phyloP scores from a whole-genome alignment of 1,284 basidiomycete species.

The Meira miltonrushii region DNA sequence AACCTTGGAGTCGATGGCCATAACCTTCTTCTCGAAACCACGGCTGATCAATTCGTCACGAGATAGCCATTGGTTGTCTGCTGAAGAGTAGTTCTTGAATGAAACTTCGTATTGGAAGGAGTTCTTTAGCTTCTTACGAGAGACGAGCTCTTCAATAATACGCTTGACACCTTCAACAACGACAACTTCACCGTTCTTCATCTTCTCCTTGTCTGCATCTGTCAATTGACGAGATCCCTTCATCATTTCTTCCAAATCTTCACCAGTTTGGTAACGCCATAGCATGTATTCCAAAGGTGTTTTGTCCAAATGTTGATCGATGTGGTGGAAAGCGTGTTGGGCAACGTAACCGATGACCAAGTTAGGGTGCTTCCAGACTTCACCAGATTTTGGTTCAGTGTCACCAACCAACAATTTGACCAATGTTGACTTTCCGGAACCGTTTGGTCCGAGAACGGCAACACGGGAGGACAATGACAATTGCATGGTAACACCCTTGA shows the following conservation, averaged over 20 bases:
- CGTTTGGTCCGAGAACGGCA: conserved; percentile 52
- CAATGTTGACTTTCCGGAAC: conserved; percentile 52
- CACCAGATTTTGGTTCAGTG: conserved; percentile 50
- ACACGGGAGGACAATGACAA: conserved; percentile 53
- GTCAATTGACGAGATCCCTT: conserved; percentile 43
- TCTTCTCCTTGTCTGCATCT: conserved; percentile 40
- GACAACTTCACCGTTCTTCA: conserved; percentile 52
- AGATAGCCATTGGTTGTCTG: conserved; percentile 51
- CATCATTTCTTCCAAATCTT: conserved; percentile 52
- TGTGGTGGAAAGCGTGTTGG: conserved; percentile 54
- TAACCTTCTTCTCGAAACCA: conserved; percentile 49
- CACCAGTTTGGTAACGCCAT: conserved; percentile 53
- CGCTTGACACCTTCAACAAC: conserved; percentile 52
- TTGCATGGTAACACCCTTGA: conserved; percentile 51
- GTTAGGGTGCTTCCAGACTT: conserved; percentile 53
- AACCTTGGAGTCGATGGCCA: conserved; percentile 47
- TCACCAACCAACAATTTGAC: conserved; percentile 53
- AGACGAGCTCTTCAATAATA: conserved; percentile 49
- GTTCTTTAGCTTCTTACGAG: conserved; percentile 53
- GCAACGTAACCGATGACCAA: conserved; percentile 53
- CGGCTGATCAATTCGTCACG: conserved; percentile 49
- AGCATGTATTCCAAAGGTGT: conserved; percentile 53
- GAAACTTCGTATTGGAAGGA: conserved; percentile 53
- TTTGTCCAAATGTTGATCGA: conserved; percentile 53
- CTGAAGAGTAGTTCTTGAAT: conserved; percentile 52